Evolutionary conservation across 2,329 filamentous ascomycete species (phyloP).

Genomic region (Colletotrichum sp.): DNA sequence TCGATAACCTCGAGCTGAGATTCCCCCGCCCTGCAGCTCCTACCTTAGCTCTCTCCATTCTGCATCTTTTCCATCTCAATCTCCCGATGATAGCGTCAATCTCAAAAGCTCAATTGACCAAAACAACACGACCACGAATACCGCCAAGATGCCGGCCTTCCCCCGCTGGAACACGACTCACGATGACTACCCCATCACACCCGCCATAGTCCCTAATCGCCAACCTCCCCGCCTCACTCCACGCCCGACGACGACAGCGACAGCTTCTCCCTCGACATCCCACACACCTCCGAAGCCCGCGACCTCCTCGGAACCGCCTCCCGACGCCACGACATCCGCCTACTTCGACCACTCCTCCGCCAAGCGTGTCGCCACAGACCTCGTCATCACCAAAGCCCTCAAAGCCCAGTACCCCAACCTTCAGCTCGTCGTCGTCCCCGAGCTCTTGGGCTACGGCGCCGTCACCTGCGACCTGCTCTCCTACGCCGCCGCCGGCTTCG

Average conservation of each 20-base stretch:
- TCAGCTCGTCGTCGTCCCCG: slow-evolving; percentile 41
- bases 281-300: neutral
- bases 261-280: neutral
- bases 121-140: neutral
- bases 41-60: neutral
- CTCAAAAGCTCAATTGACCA: neutral
- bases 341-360: slow-evolving; percentile 46
- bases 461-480: slow-evolving; percentile 41
- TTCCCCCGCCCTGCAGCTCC: neutral
- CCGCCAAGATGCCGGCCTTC: neutral
- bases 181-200: neutral
- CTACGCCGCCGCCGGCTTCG: slow-evolving; percentile 45
- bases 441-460: neutral
- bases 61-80: neutral
- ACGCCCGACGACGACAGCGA: neutral
- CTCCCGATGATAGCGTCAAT: neutral
- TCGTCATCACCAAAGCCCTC: slow-evolving; percentile 43
- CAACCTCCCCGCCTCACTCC: neutral
- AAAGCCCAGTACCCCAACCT: slow-evolving; percentile 47
- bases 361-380: slow-evolving; percentile 46
- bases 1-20: neutral
- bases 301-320: neutral
- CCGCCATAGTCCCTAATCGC: neutral
- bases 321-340: slow-evolving; percentile 20
- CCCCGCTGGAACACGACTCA: neutral